Percentiles rank a stretch among this genome's conserved stretches.
phyloP scores from a whole-genome alignment of 352 stramenopile genomes.

The Globisporangium nunn region DNA sequence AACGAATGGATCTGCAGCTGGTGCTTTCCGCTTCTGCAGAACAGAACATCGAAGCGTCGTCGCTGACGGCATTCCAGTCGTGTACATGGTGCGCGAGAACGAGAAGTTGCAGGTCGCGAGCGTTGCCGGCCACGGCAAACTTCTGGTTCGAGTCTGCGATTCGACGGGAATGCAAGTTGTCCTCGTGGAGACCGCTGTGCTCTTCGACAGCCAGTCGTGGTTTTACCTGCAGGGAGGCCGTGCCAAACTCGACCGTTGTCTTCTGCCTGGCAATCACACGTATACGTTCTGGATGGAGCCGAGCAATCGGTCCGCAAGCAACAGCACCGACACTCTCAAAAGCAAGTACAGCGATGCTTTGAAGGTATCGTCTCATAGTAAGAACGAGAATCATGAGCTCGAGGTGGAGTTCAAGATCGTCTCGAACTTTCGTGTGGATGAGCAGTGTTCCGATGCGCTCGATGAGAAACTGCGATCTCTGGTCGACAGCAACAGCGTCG shows the following conservation, averaged over 20 bases:
- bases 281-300: slow-evolving; percentile 71
- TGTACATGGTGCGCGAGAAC: slow-evolving; percentile 37
- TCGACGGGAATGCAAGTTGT: slow-evolving; percentile 33
- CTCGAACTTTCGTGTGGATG: slow-evolving; percentile 23
- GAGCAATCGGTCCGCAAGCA: slow-evolving; percentile 8
- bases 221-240: slow-evolving; percentile 45
- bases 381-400: slow-evolving; percentile 9
- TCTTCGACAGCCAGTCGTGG: slow-evolving; percentile 64
- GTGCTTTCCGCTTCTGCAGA: slow-evolving; percentile 29
- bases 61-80: slow-evolving; percentile 20
- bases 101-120: slow-evolving; percentile 57
- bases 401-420: slow-evolving; percentile 39
- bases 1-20: background rate
- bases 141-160: slow-evolving; percentile 61
- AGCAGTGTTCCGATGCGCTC: slow-evolving; percentile 15
- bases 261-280: slow-evolving; percentile 44
- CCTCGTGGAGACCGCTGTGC: slow-evolving; percentile 43
- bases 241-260: slow-evolving; percentile 29
- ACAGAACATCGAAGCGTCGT: slow-evolving; percentile 23
- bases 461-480: slow-evolving; percentile 7
- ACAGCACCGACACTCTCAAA: background rate
- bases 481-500: no score
- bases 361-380: background rate
- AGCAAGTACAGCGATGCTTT: background rate
- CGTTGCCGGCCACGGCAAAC: slow-evolving; percentile 37